Conservation (phyloP, 768 basidiomycete genomes). For the Cyclocybe cylindracea region DNA sequence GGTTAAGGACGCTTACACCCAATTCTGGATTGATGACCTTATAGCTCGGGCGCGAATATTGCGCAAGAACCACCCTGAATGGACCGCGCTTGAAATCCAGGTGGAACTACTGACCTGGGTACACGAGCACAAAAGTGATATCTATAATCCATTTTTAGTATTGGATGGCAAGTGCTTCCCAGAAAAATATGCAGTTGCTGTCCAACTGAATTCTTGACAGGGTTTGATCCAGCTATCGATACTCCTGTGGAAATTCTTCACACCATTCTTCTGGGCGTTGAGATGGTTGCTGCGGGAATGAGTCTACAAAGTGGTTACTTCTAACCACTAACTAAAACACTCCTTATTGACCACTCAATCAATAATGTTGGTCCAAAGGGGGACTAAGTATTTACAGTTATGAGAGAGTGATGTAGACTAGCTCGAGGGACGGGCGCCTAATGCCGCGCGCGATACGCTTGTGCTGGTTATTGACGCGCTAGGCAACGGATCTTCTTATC, state of each 20-base stretch:
- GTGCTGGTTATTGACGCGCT: no score
- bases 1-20: constrained; percentile 38
- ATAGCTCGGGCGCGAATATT: constrained; percentile 18
- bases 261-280: constrained; percentile 40
- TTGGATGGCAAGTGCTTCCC: constrained; percentile 21
- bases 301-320: no score
- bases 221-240: constrained; percentile 30
- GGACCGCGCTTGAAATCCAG: constrained; percentile 18
- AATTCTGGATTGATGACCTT: constrained; percentile 38
- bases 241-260: constrained; percentile 47
- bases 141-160: constrained; percentile 33
- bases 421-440: no score
- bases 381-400: no score
- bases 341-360: no score
- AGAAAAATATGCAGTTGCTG: neutral
- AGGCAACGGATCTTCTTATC: no score
- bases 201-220: constrained; percentile 12
- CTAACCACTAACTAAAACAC: no score
- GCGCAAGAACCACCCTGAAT: constrained; percentile 18
- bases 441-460: no score
- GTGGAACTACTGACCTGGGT: constrained; percentile 29
- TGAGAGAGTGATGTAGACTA: no score
- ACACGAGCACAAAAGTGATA: constrained; percentile 13
- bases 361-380: no score
- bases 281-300: no score